These are phyloP conservation scores for Chimonanthus salicifolius DNA, from an alignment of 164 flowering plant genomes.

Conservation along the genomic window DNA sequence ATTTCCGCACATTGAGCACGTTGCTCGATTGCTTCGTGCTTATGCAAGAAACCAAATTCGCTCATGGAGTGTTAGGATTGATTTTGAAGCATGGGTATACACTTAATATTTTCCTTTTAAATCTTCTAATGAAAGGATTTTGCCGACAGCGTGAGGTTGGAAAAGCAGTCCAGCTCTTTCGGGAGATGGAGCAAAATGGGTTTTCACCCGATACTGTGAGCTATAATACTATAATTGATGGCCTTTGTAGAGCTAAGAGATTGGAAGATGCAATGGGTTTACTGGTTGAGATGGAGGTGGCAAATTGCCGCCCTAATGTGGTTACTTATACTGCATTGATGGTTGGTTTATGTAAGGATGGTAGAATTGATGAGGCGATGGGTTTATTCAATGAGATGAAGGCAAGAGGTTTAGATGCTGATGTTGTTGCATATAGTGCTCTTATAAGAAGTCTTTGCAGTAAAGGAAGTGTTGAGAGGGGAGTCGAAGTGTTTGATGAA, in stretches of 20 bases:
- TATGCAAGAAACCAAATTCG: constrained; percentile 24
- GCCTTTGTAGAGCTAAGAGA: constrained; percentile 50
- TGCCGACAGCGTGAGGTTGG: constrained; percentile 33
- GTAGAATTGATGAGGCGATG: constrained; percentile 44
- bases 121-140: constrained; percentile 48
- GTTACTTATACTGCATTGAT: constrained; percentile 42
- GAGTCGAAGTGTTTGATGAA: constrained; percentile 25
- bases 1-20: constrained; percentile 33
- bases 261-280: constrained; percentile 39
- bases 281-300: constrained; percentile 35
- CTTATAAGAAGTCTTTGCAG: constrained; percentile 47
- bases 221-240: constrained; percentile 49
- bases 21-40: constrained; percentile 44
- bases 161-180: constrained; percentile 40
- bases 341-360: constrained; percentile 47
- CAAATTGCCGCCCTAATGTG: constrained; percentile 32
- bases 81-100: constrained; percentile 52
- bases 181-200: constrained; percentile 23
- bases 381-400: constrained; percentile 47
- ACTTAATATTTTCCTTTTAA: constrained; percentile 27
- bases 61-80: constrained; percentile 50
- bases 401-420: constrained; percentile 36
- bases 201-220: constrained; percentile 39
- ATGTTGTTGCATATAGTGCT: constrained; percentile 35
- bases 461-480: constrained; percentile 30